Evolutionary conservation across 106 monocot species (phyloP).

Genomic region (Hemerocallis citrina): DNA sequence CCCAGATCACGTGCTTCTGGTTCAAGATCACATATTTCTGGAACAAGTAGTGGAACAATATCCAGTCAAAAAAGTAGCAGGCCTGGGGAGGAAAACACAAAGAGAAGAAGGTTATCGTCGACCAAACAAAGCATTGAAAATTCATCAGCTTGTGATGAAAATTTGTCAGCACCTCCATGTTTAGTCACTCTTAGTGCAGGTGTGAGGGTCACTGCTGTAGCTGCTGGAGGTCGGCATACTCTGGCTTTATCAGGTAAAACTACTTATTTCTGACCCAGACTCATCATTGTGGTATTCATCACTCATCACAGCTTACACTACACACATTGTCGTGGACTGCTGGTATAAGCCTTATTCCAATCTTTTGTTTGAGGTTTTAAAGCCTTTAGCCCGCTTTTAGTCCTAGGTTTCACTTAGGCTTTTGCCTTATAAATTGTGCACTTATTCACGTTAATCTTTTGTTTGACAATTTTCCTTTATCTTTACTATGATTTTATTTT

Average conservation of each 20-base stretch:
- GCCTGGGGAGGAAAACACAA: conserved; percentile 48
- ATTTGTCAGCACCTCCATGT: conserved; percentile 73
- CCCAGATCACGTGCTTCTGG: conserved; percentile 36
- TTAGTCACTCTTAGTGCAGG: conserved; percentile 53
- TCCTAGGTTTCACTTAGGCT: no score
- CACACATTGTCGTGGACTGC: no score
- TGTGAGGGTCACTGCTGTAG: conserved; percentile 54
- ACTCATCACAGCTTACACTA: no score
- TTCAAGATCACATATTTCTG: conserved; percentile 22
- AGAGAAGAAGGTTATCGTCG: conserved; percentile 63
- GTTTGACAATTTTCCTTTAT: no score
- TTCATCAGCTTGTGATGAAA: conserved; percentile 60
- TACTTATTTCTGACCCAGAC: conserved; percentile 7
- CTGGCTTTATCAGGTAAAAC: conserved; percentile 85
- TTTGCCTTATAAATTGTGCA: no score
- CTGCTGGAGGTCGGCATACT: conserved; percentile 96
- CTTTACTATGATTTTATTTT: no score
- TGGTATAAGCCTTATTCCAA: no score
- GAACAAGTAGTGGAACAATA: conserved; percentile 18
- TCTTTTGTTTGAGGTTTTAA: no score
- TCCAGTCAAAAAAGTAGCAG: conserved; percentile 28
- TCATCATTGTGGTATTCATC: background rate
- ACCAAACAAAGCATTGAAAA: conserved; percentile 57
- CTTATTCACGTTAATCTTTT: no score
- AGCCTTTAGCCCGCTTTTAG: no score